Evolutionary conservation across 148 eudicot genomes (phyloP).

Genomic region (Diospyros kaki): DNA sequence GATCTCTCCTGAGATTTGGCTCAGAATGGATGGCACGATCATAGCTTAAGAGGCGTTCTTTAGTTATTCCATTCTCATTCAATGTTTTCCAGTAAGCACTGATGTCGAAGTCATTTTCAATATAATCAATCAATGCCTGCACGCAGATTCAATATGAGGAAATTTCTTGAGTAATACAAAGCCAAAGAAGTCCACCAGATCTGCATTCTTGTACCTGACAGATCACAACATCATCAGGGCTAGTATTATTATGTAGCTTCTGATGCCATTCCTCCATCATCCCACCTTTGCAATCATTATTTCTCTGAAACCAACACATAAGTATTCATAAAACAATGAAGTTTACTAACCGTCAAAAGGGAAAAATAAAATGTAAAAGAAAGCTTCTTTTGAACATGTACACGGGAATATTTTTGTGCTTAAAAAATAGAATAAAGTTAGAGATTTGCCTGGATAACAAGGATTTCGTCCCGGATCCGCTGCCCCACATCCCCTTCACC

Average conservation of each 20-base stretch:
- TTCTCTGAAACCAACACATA: constrained; percentile 54
- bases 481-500: constrained; percentile 99
- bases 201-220: constrained; percentile 66
- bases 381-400: not conserved
- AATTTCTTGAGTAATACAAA: not conserved
- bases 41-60: constrained; percentile 95
- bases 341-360: not conserved
- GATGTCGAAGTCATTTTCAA: constrained; percentile 77
- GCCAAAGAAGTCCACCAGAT: constrained; percentile 5
- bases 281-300: constrained; percentile 93
- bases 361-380: not conserved
- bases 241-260: constrained; percentile 94
- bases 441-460: constrained; percentile 74
- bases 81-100: constrained; percentile 90
- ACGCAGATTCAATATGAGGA: constrained; percentile 16
- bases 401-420: not conserved
- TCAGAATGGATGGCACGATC: constrained; percentile 93
- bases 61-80: constrained; percentile 88
- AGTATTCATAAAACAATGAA: not conserved
- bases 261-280: constrained; percentile 99
- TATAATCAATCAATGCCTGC: constrained; percentile 88
- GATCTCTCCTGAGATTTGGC: constrained; percentile 77
- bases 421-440: not conserved
- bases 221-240: constrained; percentile 97
- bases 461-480: constrained; percentile 93